Conservation (phyloP, 2,329 filamentous ascomycete species). For the Arthroderma uncinatum region DNA sequence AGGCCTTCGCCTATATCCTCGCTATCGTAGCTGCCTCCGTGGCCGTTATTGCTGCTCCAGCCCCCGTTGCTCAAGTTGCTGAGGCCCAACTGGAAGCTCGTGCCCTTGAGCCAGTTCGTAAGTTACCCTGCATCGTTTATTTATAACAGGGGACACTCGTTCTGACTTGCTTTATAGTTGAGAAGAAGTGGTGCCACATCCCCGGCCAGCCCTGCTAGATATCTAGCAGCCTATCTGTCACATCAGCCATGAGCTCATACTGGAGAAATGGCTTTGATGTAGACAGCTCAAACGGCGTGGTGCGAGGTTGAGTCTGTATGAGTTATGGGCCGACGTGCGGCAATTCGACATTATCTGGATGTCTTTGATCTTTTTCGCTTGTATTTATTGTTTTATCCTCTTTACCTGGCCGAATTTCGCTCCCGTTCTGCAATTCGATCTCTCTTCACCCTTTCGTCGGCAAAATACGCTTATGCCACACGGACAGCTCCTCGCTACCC, state of each 20-base stretch:
- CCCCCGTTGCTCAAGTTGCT: constrained; percentile 5
- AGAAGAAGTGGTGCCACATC: constrained; percentile 24
- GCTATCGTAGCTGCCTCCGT: constrained; percentile 32
- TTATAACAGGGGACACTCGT: constrained; percentile 21
- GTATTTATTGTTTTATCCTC: background rate
- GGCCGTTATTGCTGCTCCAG: constrained; percentile 22
- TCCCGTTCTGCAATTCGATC: background rate
- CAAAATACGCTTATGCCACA: background rate
- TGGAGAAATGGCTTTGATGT: background rate
- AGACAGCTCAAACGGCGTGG: background rate
- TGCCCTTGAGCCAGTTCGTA: background rate
- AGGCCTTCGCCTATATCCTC: constrained; percentile 35
- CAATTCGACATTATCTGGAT: background rate
- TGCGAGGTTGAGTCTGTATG: background rate
- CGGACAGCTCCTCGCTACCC: no score
- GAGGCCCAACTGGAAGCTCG: constrained; percentile 3
- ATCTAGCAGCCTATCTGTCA: background rate
- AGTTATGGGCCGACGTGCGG: background rate
- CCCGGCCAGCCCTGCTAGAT: constrained; percentile 31
- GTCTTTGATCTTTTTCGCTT: background rate
- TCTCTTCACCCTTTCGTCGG: background rate
- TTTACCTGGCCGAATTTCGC: background rate
- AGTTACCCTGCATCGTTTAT: constrained; percentile 14
- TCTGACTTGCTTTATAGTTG: constrained; percentile 18
- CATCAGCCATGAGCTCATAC: background rate